Percentiles rank a stretch among this genome's conserved stretches.
Evolutionary conservation across 2,329 filamentous ascomycete genomes (phyloP).

Genomic region (Dactylonectria macrodidyma): DNA sequence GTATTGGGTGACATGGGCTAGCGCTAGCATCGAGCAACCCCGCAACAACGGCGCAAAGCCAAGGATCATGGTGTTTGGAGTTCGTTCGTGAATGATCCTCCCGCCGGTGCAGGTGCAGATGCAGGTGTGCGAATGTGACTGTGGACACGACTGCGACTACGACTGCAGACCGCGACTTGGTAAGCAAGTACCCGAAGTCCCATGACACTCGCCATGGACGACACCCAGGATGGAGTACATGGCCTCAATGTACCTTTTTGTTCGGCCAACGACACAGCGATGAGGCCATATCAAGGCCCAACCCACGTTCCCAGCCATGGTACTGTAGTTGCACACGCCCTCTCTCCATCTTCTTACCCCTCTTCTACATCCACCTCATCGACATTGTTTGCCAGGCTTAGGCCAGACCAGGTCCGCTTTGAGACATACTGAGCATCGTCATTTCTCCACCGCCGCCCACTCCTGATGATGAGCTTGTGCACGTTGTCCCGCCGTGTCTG

Average conservation of each 20-base stretch:
- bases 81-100: constrained; percentile 18
- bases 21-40: constrained; percentile 45
- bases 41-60: constrained; percentile 37
- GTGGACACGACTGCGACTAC: constrained; percentile 2
- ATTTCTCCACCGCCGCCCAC: constrained; percentile 29
- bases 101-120: not conserved
- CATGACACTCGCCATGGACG: constrained; percentile 12
- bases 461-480: constrained; percentile 34
- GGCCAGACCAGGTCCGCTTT: constrained; percentile 16
- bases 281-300: constrained; percentile 34
- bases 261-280: constrained; percentile 15
- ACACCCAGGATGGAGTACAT: constrained; percentile 21
- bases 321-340: constrained; percentile 14
- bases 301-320: constrained; percentile 5
- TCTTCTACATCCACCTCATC: constrained; percentile 11
- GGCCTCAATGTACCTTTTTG: constrained; percentile 23
- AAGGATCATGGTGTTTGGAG: constrained; percentile 35
- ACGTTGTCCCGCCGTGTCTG: constrained; percentile 33
- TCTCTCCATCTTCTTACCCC: constrained; percentile 6
- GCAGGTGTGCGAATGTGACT: constrained; percentile 2
- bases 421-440: constrained; percentile 23
- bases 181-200: constrained; percentile 13
- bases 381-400: constrained; percentile 16
- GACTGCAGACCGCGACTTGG: constrained; percentile 12
- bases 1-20: constrained; percentile 27